Evolutionary conservation across 108 stramenopile species (phyloP), one percentile per base, ranked within the genome.

Genomic region (Parietichytrium sp.): DNA sequence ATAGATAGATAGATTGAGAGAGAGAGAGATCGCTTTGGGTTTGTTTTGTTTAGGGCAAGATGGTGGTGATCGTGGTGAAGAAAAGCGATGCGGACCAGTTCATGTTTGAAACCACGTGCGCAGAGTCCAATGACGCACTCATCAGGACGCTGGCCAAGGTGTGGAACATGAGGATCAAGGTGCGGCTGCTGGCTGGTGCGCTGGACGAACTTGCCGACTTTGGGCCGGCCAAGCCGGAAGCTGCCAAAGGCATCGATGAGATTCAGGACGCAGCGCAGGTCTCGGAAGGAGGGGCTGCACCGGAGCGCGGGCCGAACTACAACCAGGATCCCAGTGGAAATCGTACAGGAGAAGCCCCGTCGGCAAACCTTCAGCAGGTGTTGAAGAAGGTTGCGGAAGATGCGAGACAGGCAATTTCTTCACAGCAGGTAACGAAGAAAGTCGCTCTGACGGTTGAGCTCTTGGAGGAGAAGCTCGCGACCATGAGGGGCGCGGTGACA

Each of bases 401-500:
- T 3, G 77, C 47, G 4, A 7, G 51, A 0, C 42, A 33, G 27
- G 80, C 80, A n/a, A 48, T 79, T 10, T 12, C 15, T 7, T 20
- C 20, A 4, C 36, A 13, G 12, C 33, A 33, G 23, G 85, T 80
- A 4, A n/a, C 23, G 18, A 4, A 38, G 10, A 82, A 80, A 33
- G 61, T 89, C 3, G 51, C 87, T 0, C 29, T 91, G 8, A 87
- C 85, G 3, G 78, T 83, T 31, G 80, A 54, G 18, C 84, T 54
- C 3, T 84, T 94, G 8, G 83, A 91, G 36, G 93, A 93, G 47
- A 92, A 92, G 83, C 85, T 94, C 51, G 89, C 82, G 10, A 85
- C 78, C 80, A 88, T 93, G 72, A 86, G 93, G 3, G 94, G 92
- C 4, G 94, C 92, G 30, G 91, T 94, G 13, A 91, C 83, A 23